Evolutionary conservation across 495 filamentous ascomycete species (phyloP), one percentile per base, ranked within the genome.

Genomic region (Penicillium odoratum): DNA sequence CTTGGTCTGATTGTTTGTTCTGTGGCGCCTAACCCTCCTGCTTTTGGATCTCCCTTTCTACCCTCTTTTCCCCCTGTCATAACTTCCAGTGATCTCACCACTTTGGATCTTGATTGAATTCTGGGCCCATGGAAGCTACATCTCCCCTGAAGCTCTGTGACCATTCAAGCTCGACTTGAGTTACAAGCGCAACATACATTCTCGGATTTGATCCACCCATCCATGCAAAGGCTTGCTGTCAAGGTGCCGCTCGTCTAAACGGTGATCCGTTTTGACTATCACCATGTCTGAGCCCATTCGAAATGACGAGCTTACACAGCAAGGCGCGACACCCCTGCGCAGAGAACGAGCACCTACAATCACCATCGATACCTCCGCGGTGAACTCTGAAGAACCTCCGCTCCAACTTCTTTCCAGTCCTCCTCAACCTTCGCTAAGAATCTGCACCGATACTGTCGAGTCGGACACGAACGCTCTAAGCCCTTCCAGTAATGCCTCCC

Each of bases 361-460:
- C 49, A 90, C 86, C 13, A 89, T 90, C 56, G 86, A 91, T 69
- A 90, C 87, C 10, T 87, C 87, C 49, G 85, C 86, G 51, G 86
- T 89, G 60, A 84, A 74, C 57, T 55, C 64, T 47, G 69, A 33
- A 25, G 57, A 56, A 16, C 64, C 61, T 53, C 59, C 69, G 25
- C 54, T 64, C 55, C 63, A 75, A 48, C 38, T 70, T 43, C 62
- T 62, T 6, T 68, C 73, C 4, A 64, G 51, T 29, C 71, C 74
- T 47, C 74, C 77, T 15, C 81, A 81, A 16, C 67, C 75, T 9
- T 79, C 78, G 16, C 67, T 76, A 15, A 74, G 67, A 11, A 70
- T 78, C 26, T 77, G 78, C 13, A 72, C 73, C 18, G 72, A 77
- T 52, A 77, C 77, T 58, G 71, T 74, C 34, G 75, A 81, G 44